Evolutionary conservation across 495 filamentous ascomycete genomes (phyloP).

Genomic region (Copromyces sp.): DNA sequence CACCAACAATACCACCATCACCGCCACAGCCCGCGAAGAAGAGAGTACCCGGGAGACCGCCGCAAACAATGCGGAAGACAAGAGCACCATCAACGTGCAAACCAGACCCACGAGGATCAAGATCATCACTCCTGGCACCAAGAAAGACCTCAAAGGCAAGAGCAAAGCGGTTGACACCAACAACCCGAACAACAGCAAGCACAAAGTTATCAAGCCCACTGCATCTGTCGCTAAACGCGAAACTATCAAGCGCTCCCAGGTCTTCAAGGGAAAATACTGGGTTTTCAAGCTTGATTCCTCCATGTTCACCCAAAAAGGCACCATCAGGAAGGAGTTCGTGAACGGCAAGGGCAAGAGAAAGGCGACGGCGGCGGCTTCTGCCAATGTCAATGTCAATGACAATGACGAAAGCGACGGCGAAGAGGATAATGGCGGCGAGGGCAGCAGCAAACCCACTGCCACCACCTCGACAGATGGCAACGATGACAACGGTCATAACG

Average conservation of each 20-base stretch:
- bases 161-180: too few relatives aligned
- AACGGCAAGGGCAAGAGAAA: not conserved
- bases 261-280: not conserved
- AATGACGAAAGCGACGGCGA: not conserved
- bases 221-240: too few relatives aligned
- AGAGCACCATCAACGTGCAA: not conserved
- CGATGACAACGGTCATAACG: too few relatives aligned
- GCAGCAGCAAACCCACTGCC: too few relatives aligned
- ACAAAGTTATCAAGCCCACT: too few relatives aligned
- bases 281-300: not conserved
- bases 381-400: not conserved
- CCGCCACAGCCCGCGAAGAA: not conserved
- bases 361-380: not conserved
- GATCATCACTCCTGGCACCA: not conserved
- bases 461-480: too few relatives aligned
- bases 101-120: not conserved
- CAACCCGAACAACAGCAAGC: not conserved
- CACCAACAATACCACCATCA: not conserved
- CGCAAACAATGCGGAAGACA: not conserved
- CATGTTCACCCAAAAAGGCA: not conserved
- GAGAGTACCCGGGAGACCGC: not conserved
- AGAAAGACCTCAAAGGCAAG: not conserved
- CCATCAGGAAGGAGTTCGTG: rapidly evolving
- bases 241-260: not conserved
- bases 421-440: too few relatives aligned